Base-by-base conservation (phyloP, 1,284 basidiomycete genomes). In the Fomes fomentarius region DNA sequence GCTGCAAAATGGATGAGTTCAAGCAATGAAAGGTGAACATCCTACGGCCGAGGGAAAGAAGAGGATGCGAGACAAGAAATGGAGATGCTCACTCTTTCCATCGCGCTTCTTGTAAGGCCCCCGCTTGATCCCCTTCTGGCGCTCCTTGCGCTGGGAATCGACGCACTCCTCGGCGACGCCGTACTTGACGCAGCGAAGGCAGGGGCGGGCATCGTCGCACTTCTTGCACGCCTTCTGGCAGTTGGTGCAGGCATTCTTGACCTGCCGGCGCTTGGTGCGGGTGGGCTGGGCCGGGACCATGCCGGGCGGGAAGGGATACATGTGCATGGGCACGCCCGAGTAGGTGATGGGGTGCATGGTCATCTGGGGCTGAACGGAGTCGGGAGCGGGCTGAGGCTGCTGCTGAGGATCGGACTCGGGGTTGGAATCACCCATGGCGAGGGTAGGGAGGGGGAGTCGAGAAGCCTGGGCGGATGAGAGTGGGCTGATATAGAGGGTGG, bases 71-170 rank as follows among this genome's bases (percentile, higher is more conserved):
- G 28, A 42, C 39, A 62, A 53, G 31, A 55, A 39, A 49, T 14
- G 42, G 12, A 37, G 38, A 65, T 50, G 71, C 84, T 72, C 66
- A 89, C 89, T 81, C 81, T 85, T 89, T 80, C 81, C 84, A 85
- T 91, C 87, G 81, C 89, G 87, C 83, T 93, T 92, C 88, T 92
- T 94, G 87, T 94, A 94, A 71, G 92, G 92, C 43, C 91, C 92
- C 64, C 92, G 76, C 78, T 93, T 94, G 66, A 92, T 81, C 61
- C 92, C 91, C 68, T 91, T 92, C 73, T 87, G 88, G 65, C 92
- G 78, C 72, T 93, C 90, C 76, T 93, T 94, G 64, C 91, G 81
- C 72, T 87, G 82, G 43, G 88, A 90, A 75, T 93, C 87, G 64
- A 89, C 74, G 68, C 91, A 94, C 63, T 87, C 86, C 69, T 91